These are phyloP conservation scores for Cystobasidium pallidum DNA, from an alignment of 1,284 basidiomycete species.

Conservation along the genomic window DNA sequence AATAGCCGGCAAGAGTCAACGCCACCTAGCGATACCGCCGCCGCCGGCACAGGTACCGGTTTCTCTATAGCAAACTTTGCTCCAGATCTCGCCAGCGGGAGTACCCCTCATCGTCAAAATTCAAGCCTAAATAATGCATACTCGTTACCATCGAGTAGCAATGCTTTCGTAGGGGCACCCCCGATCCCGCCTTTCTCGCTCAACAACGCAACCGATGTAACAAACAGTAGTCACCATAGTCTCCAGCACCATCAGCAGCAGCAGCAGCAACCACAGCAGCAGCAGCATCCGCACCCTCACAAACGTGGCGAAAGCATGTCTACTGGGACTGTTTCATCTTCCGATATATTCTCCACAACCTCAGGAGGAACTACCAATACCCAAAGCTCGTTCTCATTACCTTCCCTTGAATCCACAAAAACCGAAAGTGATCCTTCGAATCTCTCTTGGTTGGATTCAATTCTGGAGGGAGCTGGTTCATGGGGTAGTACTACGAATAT, in stretches of 20 bases:
- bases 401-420: slow-evolving; percentile 1
- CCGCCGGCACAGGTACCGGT: background rate
- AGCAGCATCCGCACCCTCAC: background rate
- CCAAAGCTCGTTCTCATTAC: slow-evolving; percentile 13
- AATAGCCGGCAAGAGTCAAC: background rate
- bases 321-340: background rate
- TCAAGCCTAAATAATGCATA: background rate
- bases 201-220: background rate
- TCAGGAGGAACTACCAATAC: background rate
- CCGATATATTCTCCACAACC: slow-evolving; percentile 18
- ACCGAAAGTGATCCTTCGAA: slow-evolving; percentile 20
- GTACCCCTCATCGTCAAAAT: background rate
- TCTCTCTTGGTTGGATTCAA: slow-evolving; percentile 33
- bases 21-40: background rate
- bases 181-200: background rate
- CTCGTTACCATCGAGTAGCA: slow-evolving; percentile 4
- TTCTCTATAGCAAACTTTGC: background rate
- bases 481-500: slow-evolving; percentile 30
- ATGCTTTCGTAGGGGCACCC: slow-evolving; percentile 19
- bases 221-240: background rate
- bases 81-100: background rate
- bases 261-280: no score
- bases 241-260: no score
- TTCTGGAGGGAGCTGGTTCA: slow-evolving; percentile 26
- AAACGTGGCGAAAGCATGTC: slow-evolving; percentile 12